A percentile compares a stretch with the other conserved stretches of the same genome.
Conservation (phyloP, 2,329 filamentous ascomycete genomes). For the Hypoxylon sp. region DNA sequence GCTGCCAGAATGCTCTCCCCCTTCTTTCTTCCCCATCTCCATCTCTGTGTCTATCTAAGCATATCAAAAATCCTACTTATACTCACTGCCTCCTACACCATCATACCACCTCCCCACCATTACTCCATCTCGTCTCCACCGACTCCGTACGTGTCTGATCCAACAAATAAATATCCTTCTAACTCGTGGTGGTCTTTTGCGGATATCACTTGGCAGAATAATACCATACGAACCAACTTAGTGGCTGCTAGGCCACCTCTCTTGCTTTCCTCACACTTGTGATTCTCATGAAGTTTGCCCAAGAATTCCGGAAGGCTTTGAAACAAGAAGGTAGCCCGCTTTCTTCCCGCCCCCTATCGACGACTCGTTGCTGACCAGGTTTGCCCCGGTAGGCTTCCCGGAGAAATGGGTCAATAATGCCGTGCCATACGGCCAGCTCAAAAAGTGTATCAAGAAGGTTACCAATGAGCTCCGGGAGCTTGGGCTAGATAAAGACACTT, state of each 20-base stretch:
- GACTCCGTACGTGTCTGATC: not conserved
- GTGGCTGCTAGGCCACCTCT: not conserved
- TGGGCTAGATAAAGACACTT: constrained; percentile 78
- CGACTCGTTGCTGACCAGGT: constrained; percentile 2
- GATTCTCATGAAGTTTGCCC: constrained; percentile 83
- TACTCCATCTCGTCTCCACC: constrained; percentile 8
- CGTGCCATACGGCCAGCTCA: constrained; percentile 85
- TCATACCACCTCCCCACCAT: not conserved
- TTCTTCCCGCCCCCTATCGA: not conserved
- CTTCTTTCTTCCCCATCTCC: not conserved
- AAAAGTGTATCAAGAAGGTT: constrained; percentile 89
- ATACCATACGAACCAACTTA: not conserved
- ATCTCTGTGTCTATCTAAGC: constrained; percentile 5
- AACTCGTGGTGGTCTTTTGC: not conserved
- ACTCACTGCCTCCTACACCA: constrained; percentile 1
- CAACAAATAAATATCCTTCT: not conserved
- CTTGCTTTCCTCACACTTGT: not conserved
- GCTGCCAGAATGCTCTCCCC: not conserved
- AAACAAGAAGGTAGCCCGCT: constrained; percentile 65
- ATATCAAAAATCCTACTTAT: constrained; percentile 2
- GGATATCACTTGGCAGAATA: constrained; percentile 3
- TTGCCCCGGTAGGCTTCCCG: constrained; percentile 70
- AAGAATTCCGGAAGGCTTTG: constrained; percentile 78
- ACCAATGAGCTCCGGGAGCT: constrained; percentile 76
- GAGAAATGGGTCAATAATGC: constrained; percentile 78